A percentile compares a stretch with the other conserved stretches of the same genome.
Conservation (phyloP, 306 rosid species). For the Quercus mongolica region DNA sequence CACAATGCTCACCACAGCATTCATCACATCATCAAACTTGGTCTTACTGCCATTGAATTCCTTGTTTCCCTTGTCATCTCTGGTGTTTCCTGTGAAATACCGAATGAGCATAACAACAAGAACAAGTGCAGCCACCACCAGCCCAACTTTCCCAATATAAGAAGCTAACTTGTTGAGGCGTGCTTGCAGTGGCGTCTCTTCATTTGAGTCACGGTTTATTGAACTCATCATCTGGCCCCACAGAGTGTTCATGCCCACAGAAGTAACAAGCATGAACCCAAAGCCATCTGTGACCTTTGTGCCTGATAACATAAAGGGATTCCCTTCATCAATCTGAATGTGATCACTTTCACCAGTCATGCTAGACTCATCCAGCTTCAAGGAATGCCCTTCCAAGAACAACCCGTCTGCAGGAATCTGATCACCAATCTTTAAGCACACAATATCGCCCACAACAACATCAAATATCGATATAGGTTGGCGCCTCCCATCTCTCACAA, state of each 20-base stretch:
- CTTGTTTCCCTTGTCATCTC: neutral
- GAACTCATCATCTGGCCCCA: slow-evolving; percentile 32
- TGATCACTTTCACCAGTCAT: slow-evolving; percentile 27
- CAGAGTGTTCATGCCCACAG: slow-evolving; percentile 20
- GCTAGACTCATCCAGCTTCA: slow-evolving; percentile 26
- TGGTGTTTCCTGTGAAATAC: slow-evolving; percentile 25
- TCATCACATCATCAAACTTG: slow-evolving; percentile 2
- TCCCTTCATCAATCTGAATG: neutral
- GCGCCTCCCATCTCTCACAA: slow-evolving; percentile 18
- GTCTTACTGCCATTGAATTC: slow-evolving; percentile 26
- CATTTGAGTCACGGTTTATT: slow-evolving; percentile 5
- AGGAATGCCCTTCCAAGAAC: slow-evolving; percentile 16
- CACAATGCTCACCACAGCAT: slow-evolving; percentile 14
- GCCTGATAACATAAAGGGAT: slow-evolving; percentile 23
- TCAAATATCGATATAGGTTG: slow-evolving; percentile 8
- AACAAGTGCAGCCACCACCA: slow-evolving; percentile 15
- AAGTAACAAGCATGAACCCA: slow-evolving; percentile 24
- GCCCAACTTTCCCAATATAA: slow-evolving; percentile 17
- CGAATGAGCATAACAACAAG: slow-evolving; percentile 17
- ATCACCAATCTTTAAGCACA: slow-evolving; percentile 23
- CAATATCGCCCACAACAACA: slow-evolving; percentile 20
- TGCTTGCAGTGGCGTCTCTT: slow-evolving; percentile 14
- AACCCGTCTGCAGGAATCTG: slow-evolving; percentile 23
- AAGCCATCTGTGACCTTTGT: slow-evolving; percentile 25
- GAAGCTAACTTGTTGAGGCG: slow-evolving; percentile 21